These are phyloP conservation scores for Linnemannia elongata DNA, from an alignment of 192 early-diverging fungal species.

Conservation along the genomic window DNA sequence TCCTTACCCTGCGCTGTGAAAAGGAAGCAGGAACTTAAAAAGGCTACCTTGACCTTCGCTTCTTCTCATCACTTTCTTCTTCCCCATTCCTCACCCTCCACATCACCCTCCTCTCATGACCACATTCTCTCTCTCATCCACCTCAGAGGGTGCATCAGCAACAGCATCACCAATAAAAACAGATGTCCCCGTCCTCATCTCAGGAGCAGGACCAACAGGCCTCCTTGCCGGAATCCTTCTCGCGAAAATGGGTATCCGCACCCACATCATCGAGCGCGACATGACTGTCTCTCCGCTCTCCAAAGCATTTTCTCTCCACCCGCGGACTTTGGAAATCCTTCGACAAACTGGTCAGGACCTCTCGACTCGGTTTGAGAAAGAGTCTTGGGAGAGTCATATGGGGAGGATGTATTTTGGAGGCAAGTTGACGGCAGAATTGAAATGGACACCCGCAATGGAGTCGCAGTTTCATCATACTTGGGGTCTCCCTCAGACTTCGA, in stretches of 20 bases:
- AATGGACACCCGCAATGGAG: not conserved
- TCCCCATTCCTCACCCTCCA: not conserved
- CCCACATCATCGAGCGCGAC: conserved; percentile 21
- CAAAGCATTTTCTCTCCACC: conserved; percentile 11
- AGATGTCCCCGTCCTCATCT: conserved; percentile 21
- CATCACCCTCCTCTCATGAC: not conserved
- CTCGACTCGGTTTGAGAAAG: not conserved
- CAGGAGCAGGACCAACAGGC: conserved; percentile 31
- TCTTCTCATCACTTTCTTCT: not conserved
- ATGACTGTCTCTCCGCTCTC: conserved; percentile 9
- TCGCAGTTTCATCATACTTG: not conserved
- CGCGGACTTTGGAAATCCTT: conserved; percentile 21
- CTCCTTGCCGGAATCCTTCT: conserved; percentile 12
- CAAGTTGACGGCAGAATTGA: not conserved
- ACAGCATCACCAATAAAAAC: not conserved
- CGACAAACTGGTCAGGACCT: not conserved
- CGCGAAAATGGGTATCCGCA: conserved; percentile 26
- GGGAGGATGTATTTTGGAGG: not conserved
- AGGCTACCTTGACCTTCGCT: not conserved
- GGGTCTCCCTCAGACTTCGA: not conserved
- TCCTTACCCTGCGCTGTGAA: not conserved
- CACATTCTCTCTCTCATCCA: not conserved
- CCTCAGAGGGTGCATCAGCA: not conserved
- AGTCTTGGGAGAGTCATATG: not conserved
- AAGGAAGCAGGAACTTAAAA: not conserved